Evolutionary conservation across 2,329 filamentous ascomycete species (phyloP).

Genomic region (Penicillium concentricum): DNA sequence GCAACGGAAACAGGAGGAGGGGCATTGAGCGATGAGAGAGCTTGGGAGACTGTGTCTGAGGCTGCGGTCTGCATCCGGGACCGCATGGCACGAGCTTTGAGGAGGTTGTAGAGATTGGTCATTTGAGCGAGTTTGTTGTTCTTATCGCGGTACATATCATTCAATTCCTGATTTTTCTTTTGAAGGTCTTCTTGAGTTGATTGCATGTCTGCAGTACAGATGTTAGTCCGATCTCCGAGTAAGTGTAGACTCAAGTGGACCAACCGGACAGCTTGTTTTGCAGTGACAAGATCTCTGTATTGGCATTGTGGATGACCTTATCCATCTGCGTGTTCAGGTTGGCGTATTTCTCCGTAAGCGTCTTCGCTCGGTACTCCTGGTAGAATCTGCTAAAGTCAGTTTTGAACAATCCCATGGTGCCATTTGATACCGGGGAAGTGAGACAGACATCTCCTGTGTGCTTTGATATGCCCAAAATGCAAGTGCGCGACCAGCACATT

Average conservation of each 20-base stretch:
- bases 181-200: conserved; percentile 62
- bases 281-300: conserved; percentile 66
- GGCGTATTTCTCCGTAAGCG: conserved; percentile 69
- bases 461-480: conserved; percentile 86
- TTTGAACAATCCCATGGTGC: not conserved
- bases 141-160: conserved; percentile 67
- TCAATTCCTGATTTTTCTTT: conserved; percentile 71
- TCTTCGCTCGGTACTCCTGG: conserved; percentile 71
- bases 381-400: conserved; percentile 58
- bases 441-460: conserved; percentile 72
- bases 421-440: not conserved
- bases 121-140: conserved; percentile 66
- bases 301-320: conserved; percentile 71
- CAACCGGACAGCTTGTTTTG: conserved; percentile 64
- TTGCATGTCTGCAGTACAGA: conserved; percentile 51
- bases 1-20: conserved; percentile 9
- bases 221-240: not conserved
- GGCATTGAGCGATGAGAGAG: conserved; percentile 34
- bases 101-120: conserved; percentile 59
- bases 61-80: conserved; percentile 57
- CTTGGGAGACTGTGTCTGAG: conserved; percentile 51
- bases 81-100: conserved; percentile 57
- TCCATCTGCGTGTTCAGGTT: conserved; percentile 66
- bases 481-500: conserved; percentile 76
- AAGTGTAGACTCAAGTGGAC: conserved; percentile 17